These are phyloP conservation scores for Colletotrichum salicis DNA, from an alignment of 2,329 filamentous ascomycete species.

Conservation along the genomic window DNA sequence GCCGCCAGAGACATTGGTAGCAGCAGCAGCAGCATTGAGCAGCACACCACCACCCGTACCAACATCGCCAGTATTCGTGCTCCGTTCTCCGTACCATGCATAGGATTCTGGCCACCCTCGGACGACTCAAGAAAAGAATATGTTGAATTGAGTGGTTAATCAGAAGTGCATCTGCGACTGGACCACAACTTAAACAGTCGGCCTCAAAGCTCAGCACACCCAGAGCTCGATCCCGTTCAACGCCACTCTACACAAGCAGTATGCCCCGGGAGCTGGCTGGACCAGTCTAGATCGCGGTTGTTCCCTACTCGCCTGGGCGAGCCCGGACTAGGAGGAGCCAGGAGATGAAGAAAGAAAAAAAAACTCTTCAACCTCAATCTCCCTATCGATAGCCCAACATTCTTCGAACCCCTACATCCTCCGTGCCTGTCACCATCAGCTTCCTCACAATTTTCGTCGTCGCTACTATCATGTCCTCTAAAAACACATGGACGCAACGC, in stretches of 20 bases:
- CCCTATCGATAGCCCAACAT: slow-evolving; percentile 1
- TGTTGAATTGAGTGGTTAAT: slow-evolving; percentile 3
- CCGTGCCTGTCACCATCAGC: slow-evolving; percentile 6
- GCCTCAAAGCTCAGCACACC: not conserved
- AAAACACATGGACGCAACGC: slow-evolving; percentile 6
- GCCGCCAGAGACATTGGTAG: not conserved
- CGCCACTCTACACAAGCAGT: slow-evolving; percentile 5
- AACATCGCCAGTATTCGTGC: slow-evolving; percentile 3
- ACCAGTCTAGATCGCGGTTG: slow-evolving; percentile 12
- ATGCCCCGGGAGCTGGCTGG: not conserved
- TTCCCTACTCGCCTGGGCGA: slow-evolving; percentile 13
- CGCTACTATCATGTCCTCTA: not conserved
- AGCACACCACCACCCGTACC: slow-evolving; percentile 15
- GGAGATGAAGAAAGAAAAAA: not conserved
- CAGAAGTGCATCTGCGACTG: not conserved
- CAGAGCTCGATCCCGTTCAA: slow-evolving; percentile 12
- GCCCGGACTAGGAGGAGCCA: not conserved
- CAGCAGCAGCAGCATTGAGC: not conserved
- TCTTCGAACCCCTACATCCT: slow-evolving; percentile 23
- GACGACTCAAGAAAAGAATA: not conserved
- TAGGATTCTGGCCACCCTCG: slow-evolving; percentile 13
- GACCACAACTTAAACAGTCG: not conserved
- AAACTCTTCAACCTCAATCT: slow-evolving; percentile 6
- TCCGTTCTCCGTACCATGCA: not conserved
- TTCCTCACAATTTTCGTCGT: slow-evolving; percentile 9